Conservation (phyloP, 495 filamentous ascomycete genomes). For the Rusavskia elegans region DNA sequence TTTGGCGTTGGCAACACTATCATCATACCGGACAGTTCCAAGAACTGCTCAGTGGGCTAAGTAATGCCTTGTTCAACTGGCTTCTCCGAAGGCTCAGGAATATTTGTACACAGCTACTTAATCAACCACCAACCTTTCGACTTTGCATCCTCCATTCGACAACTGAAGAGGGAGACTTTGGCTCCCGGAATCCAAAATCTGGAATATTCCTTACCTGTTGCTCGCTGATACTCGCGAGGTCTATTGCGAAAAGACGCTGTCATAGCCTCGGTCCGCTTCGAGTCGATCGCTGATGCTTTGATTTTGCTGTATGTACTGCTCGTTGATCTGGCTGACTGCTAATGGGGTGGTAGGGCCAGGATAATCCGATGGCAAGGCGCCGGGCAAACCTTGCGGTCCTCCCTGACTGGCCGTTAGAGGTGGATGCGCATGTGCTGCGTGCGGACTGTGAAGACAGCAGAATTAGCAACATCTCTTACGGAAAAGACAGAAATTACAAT, state of each 20-base stretch:
- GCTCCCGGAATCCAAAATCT: too few species aligned
- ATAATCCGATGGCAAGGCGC: constrained; percentile 22
- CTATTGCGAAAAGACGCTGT: constrained; percentile 26
- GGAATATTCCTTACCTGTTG: too few species aligned
- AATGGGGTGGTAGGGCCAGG: constrained; percentile 28
- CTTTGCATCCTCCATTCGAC: neutral
- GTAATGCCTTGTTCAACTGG: too few species aligned
- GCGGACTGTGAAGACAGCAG: constrained; percentile 23
- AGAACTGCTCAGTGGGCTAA: too few species aligned
- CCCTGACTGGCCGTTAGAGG: constrained; percentile 22
- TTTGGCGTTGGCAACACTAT: too few species aligned
- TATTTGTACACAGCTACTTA: too few species aligned
- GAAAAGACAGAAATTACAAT: neutral
- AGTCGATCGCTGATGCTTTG: constrained; percentile 27
- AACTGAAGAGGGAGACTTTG: neutral
- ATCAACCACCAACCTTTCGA: neutral
- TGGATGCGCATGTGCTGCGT: constrained; percentile 32
- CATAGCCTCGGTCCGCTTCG: constrained; percentile 32
- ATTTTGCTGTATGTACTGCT: constrained; percentile 26
- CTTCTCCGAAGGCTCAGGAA: too few species aligned
- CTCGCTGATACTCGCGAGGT: neutral
- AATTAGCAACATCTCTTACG: neutral
- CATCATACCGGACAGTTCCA: too few species aligned
- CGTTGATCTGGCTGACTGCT: constrained; percentile 27
- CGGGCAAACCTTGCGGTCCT: constrained; percentile 25